Conservation (phyloP, 495 filamentous ascomycete genomes). For the Sordaria brevicollis region DNA sequence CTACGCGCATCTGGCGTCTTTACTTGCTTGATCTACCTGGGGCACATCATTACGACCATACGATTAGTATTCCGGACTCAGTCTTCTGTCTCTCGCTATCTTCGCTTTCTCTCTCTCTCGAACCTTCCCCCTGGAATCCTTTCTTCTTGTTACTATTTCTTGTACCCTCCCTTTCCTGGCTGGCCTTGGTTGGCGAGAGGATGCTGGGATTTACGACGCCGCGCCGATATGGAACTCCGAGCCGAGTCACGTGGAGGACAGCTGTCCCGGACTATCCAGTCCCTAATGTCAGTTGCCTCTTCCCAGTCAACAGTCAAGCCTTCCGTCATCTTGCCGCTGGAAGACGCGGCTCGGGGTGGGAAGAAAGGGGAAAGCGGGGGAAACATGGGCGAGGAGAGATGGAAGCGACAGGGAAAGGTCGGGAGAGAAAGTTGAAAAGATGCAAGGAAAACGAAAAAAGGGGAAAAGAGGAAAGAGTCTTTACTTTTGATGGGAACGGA, state of each 20-base stretch:
- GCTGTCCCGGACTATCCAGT: neutral
- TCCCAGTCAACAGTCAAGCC: neutral
- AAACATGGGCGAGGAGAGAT: neutral
- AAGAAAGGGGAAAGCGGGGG: neutral
- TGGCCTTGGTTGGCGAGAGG: neutral
- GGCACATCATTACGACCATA: conserved; percentile 19
- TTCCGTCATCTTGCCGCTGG: neutral
- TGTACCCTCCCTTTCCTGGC: conserved; percentile 3
- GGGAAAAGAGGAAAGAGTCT: neutral
- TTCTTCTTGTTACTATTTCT: conserved; percentile 4
- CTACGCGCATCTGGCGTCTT: conserved; percentile 10
- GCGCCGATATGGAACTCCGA: neutral
- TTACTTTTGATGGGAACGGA: neutral
- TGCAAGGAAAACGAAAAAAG: neutral
- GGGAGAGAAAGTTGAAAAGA: neutral
- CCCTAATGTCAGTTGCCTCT: neutral
- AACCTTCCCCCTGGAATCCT: conserved; percentile 2
- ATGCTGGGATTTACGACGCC: neutral
- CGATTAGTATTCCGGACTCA: conserved; percentile 13
- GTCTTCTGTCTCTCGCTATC: conserved; percentile 2
- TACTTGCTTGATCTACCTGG: conserved; percentile 2
- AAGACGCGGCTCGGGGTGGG: neutral
- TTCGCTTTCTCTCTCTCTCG: neutral
- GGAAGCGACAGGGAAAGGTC: neutral
- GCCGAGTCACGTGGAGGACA: neutral